phyloP scores from a whole-genome alignment of 768 basidiomycete species.

The Lentinula boryana region DNA sequence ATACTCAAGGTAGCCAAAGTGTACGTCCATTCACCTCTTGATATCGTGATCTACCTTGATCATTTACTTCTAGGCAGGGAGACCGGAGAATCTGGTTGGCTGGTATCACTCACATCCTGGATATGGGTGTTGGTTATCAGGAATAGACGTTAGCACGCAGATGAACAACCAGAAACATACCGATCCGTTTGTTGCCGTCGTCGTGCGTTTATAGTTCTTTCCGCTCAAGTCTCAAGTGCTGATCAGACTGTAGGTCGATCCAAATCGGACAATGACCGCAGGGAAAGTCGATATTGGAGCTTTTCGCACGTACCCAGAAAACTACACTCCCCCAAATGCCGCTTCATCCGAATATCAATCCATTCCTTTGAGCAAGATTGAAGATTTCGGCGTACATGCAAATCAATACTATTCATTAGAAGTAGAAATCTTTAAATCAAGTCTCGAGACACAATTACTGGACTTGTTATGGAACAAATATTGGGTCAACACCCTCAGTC shows the following conservation, averaged over 20 bases:
- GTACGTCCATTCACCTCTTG: constrained; percentile 30
- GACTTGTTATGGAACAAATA: constrained; percentile 98
- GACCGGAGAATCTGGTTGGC: constrained; percentile 86
- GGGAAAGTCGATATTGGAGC: constrained; percentile 99
- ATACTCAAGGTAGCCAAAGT: constrained; percentile 74
- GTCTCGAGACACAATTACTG: constrained; percentile 80
- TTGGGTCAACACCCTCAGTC: constrained; percentile 96
- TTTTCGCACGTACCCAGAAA: constrained; percentile 95
- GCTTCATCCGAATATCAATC: constrained; percentile 86
- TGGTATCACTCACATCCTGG: constrained; percentile 99
- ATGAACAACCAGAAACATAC: constrained; percentile 91
- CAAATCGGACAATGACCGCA: constrained; percentile 96
- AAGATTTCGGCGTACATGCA: constrained; percentile 98
- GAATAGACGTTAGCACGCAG: constrained; percentile 98
- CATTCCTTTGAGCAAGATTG: constrained; percentile 94
- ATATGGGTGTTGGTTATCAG: constrained; percentile 98
- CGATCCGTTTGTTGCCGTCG: constrained; percentile 96
- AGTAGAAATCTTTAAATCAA: constrained; percentile 92
- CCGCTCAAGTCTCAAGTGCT: neutral
- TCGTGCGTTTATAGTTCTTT: constrained; percentile 46
- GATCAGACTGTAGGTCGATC: constrained; percentile 67
- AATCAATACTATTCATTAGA: constrained; percentile 94
- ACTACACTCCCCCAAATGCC: constrained; percentile 76
- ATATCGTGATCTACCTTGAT: neutral
- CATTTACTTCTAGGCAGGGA: constrained; percentile 52